Base-by-base conservation (phyloP, 179 eudicot genomes). In the Beta macrorhiza region DNA sequence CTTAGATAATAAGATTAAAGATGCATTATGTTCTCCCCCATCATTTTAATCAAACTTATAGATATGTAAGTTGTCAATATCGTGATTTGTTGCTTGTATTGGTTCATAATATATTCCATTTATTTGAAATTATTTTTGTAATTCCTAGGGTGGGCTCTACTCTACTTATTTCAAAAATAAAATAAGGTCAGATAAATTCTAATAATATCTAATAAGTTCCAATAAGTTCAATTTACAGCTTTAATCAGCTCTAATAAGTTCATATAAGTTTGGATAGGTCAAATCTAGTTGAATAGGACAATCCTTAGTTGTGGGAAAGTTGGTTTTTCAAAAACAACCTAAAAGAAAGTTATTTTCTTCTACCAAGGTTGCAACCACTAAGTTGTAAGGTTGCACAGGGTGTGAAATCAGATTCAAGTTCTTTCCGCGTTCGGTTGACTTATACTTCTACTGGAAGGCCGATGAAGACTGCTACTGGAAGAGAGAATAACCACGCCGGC, bases 381-480 rank as follows among this genome's bases (percentile, higher is more conserved):
- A 80, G 37, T 52, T 68, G 72, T 81, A 76, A 56, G 57, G 29
- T 78, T 83, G 80, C 86, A 86, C 91, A 97, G 99, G 97, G 86
- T 78, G 80, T 78, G 52, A 89, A 90, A 85, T 91, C 88, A 71
- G 84, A 84, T 80, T 76, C 75, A 20, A 87, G 91, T 87, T 85
- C 97, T 75, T 91, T 91, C 65, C 97, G 91, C 72, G 86, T 97
- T 78, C 94, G 97, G 57, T 78, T 97, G 85, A 91, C 97, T 77
- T 97, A 88, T 89, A 74, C 86, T 55, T 84, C 82, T 74, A 72
- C 86, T 79, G 91, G 81, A 76, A 80, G 56, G 76, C 80, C 88
- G 63, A 71, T 14, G 49, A 82, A 87, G 65, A 74, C 63, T 75
- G 84, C 85, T 55, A 76, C 76, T 57, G 82, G 62, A 17, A 42